Evolutionary conservation across 2,329 filamentous ascomycete species (phyloP).

Genomic region (Anisogramma anomala): DNA sequence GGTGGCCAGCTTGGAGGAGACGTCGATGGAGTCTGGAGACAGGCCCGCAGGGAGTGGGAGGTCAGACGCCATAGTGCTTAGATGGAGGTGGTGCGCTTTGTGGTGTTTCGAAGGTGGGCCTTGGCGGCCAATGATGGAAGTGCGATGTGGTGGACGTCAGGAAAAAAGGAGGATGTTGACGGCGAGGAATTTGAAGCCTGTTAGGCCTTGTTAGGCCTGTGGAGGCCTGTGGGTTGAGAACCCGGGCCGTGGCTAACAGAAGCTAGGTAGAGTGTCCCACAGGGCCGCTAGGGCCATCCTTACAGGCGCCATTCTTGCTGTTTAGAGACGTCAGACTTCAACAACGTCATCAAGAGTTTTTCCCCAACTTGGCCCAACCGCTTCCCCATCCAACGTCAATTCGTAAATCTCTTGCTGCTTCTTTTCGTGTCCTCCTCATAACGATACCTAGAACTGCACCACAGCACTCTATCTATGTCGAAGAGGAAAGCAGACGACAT

Average conservation of each 20-base stretch:
- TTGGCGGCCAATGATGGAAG: neutral
- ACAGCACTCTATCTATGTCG: too few species aligned
- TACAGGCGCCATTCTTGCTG: too few species aligned
- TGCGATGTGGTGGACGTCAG: too few species aligned
- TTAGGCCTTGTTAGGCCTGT: too few species aligned
- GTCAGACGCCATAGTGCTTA: neutral
- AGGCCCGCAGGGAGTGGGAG: slow-evolving; percentile 50
- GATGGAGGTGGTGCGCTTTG: neutral
- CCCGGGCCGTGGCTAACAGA: too few species aligned
- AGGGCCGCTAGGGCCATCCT: too few species aligned
- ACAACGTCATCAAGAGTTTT: too few species aligned
- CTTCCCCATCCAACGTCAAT: neutral
- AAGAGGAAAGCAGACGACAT: slow-evolving; percentile 26
- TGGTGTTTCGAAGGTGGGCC: neutral
- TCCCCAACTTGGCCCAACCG: neutral
- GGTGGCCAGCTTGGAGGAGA: slow-evolving; percentile 68
- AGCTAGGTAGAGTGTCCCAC: too few species aligned
- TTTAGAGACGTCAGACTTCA: slow-evolving; percentile 5
- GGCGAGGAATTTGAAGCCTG: too few species aligned
- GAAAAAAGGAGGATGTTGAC: too few species aligned
- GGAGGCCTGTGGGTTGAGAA: too few species aligned
- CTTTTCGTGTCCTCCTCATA: neutral
- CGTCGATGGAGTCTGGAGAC: slow-evolving; percentile 72
- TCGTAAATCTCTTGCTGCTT: neutral
- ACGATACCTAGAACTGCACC: too few species aligned